Base-by-base conservation (phyloP, 1,284 basidiomycete species). In the Pisolithus thermaeus region DNA sequence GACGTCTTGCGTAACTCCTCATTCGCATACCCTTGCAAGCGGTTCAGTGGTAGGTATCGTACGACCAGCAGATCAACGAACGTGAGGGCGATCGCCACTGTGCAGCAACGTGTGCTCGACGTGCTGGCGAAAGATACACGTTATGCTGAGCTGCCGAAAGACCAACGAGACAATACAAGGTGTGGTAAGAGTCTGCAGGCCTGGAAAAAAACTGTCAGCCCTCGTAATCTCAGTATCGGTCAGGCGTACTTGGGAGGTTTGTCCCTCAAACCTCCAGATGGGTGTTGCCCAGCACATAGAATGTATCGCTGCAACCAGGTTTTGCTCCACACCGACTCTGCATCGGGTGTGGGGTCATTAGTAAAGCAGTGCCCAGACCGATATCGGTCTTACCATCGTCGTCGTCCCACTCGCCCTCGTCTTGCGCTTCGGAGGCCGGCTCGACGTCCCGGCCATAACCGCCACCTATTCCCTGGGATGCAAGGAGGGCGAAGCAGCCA, bases 171-270 rank as follows among this genome's bases (percentile, higher is more conserved):
- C 91, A 92, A 68, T 95, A 97, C 44, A 91, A 72, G 0, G 94
- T 96, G 62, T 97, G 95, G 66, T 97, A 97, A 32, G 89, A 77
- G 66, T 97, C 94, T 14, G 92, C 73, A 23, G 70, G 67, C 67
- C 90, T 92, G 25, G n/a, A n/a, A n/a, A 30, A 3, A 46, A 23
- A 20, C 12, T 20, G 43, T 25, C 36, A 14, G 38, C 18, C 25
- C 7, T 44, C 12, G 30, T 23, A 9, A 22, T 20, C 27, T 43
- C 9, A 4, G 23, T 7, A 16, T 9, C 28, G 87, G n/a, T 4
- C 88, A 11, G 93, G 93, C 77, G 40, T 67, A 90, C 87, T 97
- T 97, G 43, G 90, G 90, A 9, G 96, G 97, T 66, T 99, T 99
- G 67, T 99, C 96, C 11, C 93, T 76, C 49, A 99, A 70, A 8